These are phyloP conservation scores for Chamaecyparis obtusa DNA, from an alignment of 75 land plant genomes.

Conservation along the genomic window DNA sequence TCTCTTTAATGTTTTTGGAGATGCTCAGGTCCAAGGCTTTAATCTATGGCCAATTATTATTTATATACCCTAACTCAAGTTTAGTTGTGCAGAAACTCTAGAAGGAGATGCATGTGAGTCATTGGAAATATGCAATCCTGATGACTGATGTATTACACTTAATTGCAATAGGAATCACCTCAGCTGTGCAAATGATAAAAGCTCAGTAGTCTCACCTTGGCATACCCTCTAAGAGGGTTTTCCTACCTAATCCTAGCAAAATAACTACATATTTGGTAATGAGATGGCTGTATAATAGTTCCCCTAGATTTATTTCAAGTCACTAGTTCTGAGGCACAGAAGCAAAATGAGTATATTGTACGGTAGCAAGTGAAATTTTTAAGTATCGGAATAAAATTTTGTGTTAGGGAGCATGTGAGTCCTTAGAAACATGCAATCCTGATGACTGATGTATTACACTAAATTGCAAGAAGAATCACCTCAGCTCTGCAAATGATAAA, in stretches of 20 bases:
- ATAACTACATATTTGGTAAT: background rate
- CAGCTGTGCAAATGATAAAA: too few relatives aligned
- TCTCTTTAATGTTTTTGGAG: background rate
- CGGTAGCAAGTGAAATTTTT: background rate
- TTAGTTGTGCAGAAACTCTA: too few relatives aligned
- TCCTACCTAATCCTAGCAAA: background rate
- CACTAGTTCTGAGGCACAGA: background rate
- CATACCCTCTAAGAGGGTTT: too few relatives aligned
- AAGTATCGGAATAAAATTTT: background rate
- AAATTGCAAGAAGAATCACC: background rate
- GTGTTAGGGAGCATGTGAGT: background rate
- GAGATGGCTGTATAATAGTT: background rate
- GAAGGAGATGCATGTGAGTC: too few relatives aligned
- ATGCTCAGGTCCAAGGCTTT: background rate
- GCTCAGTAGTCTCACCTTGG: too few relatives aligned
- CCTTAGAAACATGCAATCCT: too few relatives aligned
- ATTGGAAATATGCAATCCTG: too few relatives aligned
- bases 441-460: background rate
- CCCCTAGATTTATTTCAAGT: background rate
- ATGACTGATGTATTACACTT: background rate
- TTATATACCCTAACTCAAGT: too few relatives aligned
- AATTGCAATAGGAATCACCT: background rate
- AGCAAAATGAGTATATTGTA: background rate
- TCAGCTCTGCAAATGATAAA: too few relatives aligned
- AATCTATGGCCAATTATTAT: too few relatives aligned